Percentiles rank a stretch among this genome's conserved stretches.
Conservation (phyloP, 2,329 filamentous ascomycete genomes). For the Pyrenophora teres region DNA sequence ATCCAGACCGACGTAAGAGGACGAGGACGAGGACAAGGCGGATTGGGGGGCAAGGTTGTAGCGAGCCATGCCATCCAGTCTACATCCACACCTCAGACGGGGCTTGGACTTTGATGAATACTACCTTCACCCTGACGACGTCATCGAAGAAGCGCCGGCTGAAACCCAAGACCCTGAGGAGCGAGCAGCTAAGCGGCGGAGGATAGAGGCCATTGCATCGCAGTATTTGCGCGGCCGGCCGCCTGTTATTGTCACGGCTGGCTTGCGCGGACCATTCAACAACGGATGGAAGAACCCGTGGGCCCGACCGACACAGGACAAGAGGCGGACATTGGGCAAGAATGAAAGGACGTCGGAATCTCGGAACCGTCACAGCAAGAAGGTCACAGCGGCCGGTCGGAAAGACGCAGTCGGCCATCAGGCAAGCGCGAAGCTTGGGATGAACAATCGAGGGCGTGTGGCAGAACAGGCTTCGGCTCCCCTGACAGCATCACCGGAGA, state of each 20-base stretch:
- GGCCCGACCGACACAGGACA: conserved; percentile 14
- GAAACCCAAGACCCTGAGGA: conserved; percentile 63
- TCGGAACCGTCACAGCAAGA: not conserved
- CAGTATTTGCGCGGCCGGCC: conserved; percentile 62
- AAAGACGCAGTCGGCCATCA: not conserved
- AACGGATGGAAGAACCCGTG: conserved; percentile 46
- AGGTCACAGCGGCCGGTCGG: not conserved
- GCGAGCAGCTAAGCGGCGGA: conserved; percentile 56
- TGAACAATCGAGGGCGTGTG: not conserved
- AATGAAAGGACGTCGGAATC: not conserved
- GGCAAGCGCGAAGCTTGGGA: not conserved
- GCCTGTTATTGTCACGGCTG: conserved; percentile 64
- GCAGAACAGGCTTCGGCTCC: not conserved
- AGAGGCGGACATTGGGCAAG: not conserved
- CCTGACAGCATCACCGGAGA: conserved; percentile 23
- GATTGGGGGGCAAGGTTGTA: conserved; percentile 1
- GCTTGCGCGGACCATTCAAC: conserved; percentile 65
- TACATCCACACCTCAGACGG: conserved; percentile 33
- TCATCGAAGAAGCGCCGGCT: conserved; percentile 54
- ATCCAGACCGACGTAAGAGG: not conserved
- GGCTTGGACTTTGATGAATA: conserved; percentile 31
- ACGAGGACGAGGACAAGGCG: not conserved
- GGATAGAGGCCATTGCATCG: conserved; percentile 64
- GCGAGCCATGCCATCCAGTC: conserved; percentile 21
- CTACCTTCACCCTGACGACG: conserved; percentile 32